Conservation (phyloP, 2,329 filamentous ascomycete species). For the Colletotrichum aenigma region DNA sequence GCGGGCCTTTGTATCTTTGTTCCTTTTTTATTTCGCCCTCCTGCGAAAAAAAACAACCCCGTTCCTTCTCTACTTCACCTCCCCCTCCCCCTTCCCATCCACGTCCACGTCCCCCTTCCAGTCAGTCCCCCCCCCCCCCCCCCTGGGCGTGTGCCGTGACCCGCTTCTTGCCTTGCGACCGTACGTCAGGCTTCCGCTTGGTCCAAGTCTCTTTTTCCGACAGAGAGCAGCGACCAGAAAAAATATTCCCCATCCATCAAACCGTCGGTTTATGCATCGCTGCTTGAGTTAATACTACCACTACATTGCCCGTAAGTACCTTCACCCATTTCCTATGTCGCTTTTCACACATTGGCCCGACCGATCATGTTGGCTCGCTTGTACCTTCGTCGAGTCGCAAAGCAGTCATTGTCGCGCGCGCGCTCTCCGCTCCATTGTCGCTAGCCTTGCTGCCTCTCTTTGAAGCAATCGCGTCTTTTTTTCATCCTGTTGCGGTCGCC, state of each 20-base stretch:
- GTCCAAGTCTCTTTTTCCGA: conserved; percentile 14
- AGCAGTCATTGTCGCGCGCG: neutral
- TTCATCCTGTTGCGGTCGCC: neutral
- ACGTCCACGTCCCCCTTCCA: neutral
- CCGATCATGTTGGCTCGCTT: conserved; percentile 1
- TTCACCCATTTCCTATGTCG: conserved; percentile 21
- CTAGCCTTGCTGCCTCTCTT: neutral
- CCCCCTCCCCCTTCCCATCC: neutral
- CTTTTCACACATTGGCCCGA: conserved; percentile 15
- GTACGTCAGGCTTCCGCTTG: conserved; percentile 13
- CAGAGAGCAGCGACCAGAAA: conserved; percentile 13
- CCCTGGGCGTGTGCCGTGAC: conserved; percentile 18
- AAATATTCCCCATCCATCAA: conserved; percentile 23
- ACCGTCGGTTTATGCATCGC: conserved; percentile 20
- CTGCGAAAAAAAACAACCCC: neutral
- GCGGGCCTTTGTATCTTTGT: conserved; percentile 22
- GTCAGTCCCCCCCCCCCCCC: neutral
- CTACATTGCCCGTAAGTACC: conserved; percentile 40
- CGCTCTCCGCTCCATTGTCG: neutral
- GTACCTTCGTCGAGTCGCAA: neutral
- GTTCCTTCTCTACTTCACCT: neutral
- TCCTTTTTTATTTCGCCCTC: conserved; percentile 11
- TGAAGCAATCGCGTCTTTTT: neutral
- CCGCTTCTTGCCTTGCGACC: conserved; percentile 19
- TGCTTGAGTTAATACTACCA: conserved; percentile 26